Base-by-base conservation (phyloP, 495 filamentous ascomycete species). In the Cercophora sp. region DNA sequence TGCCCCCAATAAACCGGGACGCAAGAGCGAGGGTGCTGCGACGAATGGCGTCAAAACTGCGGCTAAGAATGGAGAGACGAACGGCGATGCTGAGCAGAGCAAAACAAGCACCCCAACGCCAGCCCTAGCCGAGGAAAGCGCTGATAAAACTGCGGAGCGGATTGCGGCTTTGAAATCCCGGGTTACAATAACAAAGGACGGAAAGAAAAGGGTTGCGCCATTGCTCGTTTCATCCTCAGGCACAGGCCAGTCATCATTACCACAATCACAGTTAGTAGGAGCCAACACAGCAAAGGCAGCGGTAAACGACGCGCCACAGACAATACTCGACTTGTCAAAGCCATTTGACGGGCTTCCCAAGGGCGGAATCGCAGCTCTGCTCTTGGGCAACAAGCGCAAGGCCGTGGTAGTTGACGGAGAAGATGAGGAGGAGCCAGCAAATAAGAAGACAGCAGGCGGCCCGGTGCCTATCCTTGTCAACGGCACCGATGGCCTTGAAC, bases 161-260 rank as follows among this genome's bases (percentile, higher is more conserved):
- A 73, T 94, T 29, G 87, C 89, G 43, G 81, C 83, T 48, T 64
- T 96, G 52, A 97, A 97, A 66, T 83, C 89, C 43, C 85, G 92
- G 8, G 89, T 96, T 6, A 96, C 90, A 15, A 87, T 95, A 42
- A 96, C 91, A 1, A 96, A 97, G 66, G 93, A 99, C 48, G 93
- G 93, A 15, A 96, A 91, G 70, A 99, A 97, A 71, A 82, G 94
- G 20, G 90, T 99, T 48, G 88, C 89, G 2, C 93, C 93, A 5
- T 69, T 97, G 59, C 78, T 99, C 3, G 87, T 99, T 13, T 96
- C 93, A 3, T 88, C 83, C 16, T 85, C 87, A 18, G 88, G 86
- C 6, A 85, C 81, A 5, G 87, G 86, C 13, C 85, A 92, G 57
- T 89, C 89, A 0, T 93, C 89, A 9, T 73, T 96, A n/a, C 91